A percentile compares a stretch with the other conserved stretches of the same genome.
Conservation (phyloP, 2,329 filamentous ascomycete species). For the Clonostachys sp. region DNA sequence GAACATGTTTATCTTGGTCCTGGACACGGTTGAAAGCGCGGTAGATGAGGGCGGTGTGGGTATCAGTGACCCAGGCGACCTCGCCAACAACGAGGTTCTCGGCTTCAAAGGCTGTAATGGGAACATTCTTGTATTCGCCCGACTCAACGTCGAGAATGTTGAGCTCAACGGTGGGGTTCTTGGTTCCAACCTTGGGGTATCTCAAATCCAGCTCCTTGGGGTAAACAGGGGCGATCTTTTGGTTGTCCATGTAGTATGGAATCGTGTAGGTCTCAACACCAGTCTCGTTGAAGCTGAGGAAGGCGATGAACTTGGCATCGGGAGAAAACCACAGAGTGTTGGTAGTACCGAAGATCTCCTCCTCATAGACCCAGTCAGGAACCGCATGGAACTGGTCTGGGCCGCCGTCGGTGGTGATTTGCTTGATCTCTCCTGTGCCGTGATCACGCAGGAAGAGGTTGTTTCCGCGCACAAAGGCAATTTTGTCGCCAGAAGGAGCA, state of each 20-base stretch:
- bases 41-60: slow-evolving; percentile 57
- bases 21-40: slow-evolving; percentile 66
- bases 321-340: slow-evolving; percentile 90
- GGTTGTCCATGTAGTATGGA: slow-evolving; percentile 60
- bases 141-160: slow-evolving; percentile 50
- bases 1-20: slow-evolving; percentile 56
- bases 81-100: slow-evolving; percentile 64
- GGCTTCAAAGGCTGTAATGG: slow-evolving; percentile 51
- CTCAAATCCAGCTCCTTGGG: slow-evolving; percentile 57
- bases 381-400: slow-evolving; percentile 60
- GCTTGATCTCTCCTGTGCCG: slow-evolving; percentile 42
- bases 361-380: slow-evolving; percentile 81
- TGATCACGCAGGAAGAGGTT: slow-evolving; percentile 48
- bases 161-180: slow-evolving; percentile 60
- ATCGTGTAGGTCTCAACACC: slow-evolving; percentile 63
- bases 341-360: slow-evolving; percentile 57
- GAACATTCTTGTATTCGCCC: slow-evolving; percentile 35
- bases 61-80: slow-evolving; percentile 61
- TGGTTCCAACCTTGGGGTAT: slow-evolving; percentile 66
- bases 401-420: slow-evolving; percentile 55
- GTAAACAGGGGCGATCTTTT: slow-evolving; percentile 54
- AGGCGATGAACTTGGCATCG: slow-evolving; percentile 82
- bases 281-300: slow-evolving; percentile 80
- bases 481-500: slow-evolving; percentile 50
- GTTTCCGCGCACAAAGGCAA: slow-evolving; percentile 65